Evolutionary conservation across 2,329 filamentous ascomycete genomes (phyloP).

Genomic region (Aspergillus sp.): DNA sequence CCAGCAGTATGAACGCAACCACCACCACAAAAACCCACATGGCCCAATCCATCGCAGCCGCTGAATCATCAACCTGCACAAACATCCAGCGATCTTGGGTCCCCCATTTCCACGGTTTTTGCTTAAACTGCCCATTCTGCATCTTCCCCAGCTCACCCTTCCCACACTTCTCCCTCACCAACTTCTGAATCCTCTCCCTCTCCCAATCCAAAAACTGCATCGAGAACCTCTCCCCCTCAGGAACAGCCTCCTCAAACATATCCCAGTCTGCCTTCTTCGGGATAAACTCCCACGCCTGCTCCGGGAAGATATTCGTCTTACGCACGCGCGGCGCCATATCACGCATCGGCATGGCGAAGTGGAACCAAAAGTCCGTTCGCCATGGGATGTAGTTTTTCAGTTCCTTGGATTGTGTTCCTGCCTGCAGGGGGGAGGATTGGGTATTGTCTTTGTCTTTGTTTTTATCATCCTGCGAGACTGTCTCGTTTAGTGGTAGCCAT

Average conservation of each 20-base stretch:
- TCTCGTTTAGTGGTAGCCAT: not conserved
- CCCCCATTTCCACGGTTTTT: too few species aligned
- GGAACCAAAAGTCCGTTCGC: conserved; percentile 15
- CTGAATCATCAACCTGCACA: too few species aligned
- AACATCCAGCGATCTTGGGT: too few species aligned
- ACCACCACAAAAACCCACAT: too few species aligned
- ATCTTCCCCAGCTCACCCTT: not conserved
- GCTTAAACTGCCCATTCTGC: too few species aligned
- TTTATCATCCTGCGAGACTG: too few species aligned
- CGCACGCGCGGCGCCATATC: conserved; percentile 18
- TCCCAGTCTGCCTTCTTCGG: conserved; percentile 14
- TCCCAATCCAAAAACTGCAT: conserved; percentile 1
- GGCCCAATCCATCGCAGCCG: too few species aligned
- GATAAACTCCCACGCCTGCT: conserved; percentile 19
- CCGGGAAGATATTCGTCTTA: conserved; percentile 18
- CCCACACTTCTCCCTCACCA: not conserved
- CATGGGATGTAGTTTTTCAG: not conserved
- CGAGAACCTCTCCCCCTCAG: conserved; percentile 8
- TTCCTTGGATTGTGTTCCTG: too few species aligned
- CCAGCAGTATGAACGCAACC: too few species aligned
- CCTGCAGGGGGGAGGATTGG: too few species aligned
- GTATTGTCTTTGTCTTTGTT: too few species aligned
- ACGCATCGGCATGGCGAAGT: conserved; percentile 7
- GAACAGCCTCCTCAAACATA: conserved; percentile 2
- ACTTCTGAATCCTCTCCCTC: not conserved